phyloP scores from a whole-genome alignment of 345 rosid species.

The Eucalyptus viminalis region DNA sequence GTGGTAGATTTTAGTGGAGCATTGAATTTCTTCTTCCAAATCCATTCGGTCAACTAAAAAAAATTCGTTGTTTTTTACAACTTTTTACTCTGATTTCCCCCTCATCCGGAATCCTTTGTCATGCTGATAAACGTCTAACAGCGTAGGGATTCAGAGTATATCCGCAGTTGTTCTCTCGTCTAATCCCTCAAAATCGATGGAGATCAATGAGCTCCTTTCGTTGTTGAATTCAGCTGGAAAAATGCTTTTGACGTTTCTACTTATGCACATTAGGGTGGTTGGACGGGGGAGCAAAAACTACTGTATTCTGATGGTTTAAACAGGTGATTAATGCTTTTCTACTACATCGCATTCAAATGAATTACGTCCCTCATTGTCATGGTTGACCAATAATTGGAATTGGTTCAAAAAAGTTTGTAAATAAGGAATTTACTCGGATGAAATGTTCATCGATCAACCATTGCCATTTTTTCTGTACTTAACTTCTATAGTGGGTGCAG shows the following conservation, averaged over 20 bases:
- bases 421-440: not conserved
- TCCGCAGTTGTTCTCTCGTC: not conserved
- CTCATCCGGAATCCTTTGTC: no score
- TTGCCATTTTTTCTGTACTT: not conserved
- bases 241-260: not conserved
- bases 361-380: not conserved
- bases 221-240: no score
- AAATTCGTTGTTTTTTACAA: no score
- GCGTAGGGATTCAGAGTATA: not conserved
- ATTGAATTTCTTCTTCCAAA: no score
- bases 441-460: not conserved
- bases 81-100: no score
- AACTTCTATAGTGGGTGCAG: constrained; percentile 3
- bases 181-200: no score
- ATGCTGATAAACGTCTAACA: not conserved
- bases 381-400: not conserved
- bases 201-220: no score
- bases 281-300: constrained; percentile 84
- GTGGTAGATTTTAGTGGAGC: no score
- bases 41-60: no score
- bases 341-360: not conserved
- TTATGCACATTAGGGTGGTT: constrained; percentile 42
- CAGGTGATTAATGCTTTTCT: constrained; percentile 22
- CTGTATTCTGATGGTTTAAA: constrained; percentile 53
- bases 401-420: not conserved